A percentile compares a stretch with the other conserved stretches of the same genome.
Conservation (phyloP, 2,329 filamentous ascomycete species). For the Fusarium compactum region DNA sequence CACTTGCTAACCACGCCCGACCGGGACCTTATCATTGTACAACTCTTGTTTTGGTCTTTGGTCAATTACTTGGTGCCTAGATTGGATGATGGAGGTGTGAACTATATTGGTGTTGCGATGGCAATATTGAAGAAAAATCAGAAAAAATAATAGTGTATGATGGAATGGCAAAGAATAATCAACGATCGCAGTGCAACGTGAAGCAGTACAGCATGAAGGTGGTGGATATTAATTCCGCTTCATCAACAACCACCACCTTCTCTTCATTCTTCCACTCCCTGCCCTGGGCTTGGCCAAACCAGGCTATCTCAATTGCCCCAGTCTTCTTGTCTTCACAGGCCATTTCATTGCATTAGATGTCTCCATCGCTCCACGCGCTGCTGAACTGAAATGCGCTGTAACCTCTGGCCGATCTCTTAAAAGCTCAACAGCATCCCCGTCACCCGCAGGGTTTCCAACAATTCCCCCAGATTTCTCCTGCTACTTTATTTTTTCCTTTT, state of each 20-base stretch:
- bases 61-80: neutral
- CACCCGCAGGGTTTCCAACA: slow-evolving; percentile 29
- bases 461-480: slow-evolving; percentile 32
- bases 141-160: neutral
- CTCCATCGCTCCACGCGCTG: slow-evolving; percentile 17
- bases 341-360: neutral
- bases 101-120: neutral
- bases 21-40: slow-evolving; percentile 13
- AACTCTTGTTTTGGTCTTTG: neutral
- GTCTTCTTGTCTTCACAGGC: slow-evolving; percentile 36
- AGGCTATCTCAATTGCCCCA: slow-evolving; percentile 45
- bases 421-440: slow-evolving; percentile 41
- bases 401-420: slow-evolving; percentile 43
- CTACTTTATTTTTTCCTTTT: slow-evolving; percentile 15
- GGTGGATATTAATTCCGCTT: slow-evolving; percentile 24
- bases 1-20: slow-evolving; percentile 32
- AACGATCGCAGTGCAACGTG: no score
- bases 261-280: slow-evolving; percentile 25
- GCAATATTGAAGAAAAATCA: neutral
- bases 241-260: slow-evolving; percentile 20
- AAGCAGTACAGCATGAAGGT: neutral
- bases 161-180: neutral
- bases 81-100: slow-evolving; percentile 17
- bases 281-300: slow-evolving; percentile 20
- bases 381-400: slow-evolving; percentile 9